These are phyloP conservation scores for Fistulinella prunicolor DNA, from an alignment of 768 basidiomycete species.

Conservation along the genomic window DNA sequence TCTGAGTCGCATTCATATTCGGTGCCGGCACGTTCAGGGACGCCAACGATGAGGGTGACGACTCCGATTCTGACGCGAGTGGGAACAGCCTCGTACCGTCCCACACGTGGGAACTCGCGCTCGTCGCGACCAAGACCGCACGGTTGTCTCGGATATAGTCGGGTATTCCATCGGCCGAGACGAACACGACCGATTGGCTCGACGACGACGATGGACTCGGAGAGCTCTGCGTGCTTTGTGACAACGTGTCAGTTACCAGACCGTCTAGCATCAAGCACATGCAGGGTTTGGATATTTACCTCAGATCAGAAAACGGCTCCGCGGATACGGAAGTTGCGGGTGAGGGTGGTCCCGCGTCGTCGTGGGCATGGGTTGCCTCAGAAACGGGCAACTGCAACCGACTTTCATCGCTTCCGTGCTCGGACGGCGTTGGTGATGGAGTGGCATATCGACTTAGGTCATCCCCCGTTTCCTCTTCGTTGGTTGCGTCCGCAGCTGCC, in stretches of 20 bases:
- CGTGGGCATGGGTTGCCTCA: background rate
- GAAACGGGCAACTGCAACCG: background rate
- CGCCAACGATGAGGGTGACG: conserved; percentile 23
- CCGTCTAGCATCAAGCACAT: too few species aligned
- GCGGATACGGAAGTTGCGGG: conserved; percentile 10
- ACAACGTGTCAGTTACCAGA: too few species aligned
- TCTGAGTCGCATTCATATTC: too few species aligned
- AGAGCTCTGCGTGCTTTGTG: conserved; percentile 9
- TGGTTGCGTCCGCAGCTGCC: background rate
- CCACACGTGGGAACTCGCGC: conserved; percentile 23
- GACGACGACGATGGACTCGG: conserved; percentile 11
- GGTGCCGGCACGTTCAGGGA: background rate
- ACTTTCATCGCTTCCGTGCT: conserved; percentile 23
- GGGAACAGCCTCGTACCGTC: conserved; percentile 11
- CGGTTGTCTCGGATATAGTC: conserved; percentile 31
- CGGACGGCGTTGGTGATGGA: conserved; percentile 28
- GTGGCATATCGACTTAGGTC: background rate
- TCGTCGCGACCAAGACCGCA: conserved; percentile 31
- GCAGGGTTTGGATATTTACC: conserved; percentile 3
- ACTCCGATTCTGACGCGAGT: conserved; percentile 21
- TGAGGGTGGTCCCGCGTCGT: conserved; percentile 11
- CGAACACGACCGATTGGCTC: conserved; percentile 26
- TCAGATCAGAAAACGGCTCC: conserved; percentile 14
- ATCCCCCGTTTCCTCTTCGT: background rate
- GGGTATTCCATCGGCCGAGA: conserved; percentile 30